Base-by-base conservation (phyloP, 305 asterid species). In the Solanum hybrid region DNA sequence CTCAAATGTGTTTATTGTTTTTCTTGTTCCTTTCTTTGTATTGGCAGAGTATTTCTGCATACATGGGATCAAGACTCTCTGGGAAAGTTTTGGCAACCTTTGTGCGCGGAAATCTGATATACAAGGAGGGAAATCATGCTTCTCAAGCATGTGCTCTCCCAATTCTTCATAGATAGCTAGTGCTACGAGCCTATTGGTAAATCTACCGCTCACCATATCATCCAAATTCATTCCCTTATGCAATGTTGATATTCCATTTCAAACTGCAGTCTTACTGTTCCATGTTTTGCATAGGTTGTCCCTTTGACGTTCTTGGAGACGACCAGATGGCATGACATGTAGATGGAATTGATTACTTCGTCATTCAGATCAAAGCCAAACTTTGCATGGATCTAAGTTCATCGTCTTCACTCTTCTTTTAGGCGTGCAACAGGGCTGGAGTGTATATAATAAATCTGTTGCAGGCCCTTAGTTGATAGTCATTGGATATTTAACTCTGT, bases 61-160 rank as follows among this genome's bases (percentile, higher is more conserved):
- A 97, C 87, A 93, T 95, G 95, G 98, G 99, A 90, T 94, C 98
- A 22, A 96, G 93, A 89, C 96, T 97, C 13, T 37, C 92, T 0
- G 99, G 98, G 51, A 96, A 94, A 91, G 97, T 96, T 69, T 56
- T 95, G 90, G 95, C 98, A 8, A 97, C 99, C n/a, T 94, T 94
- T 88, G 96, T 94, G 46, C 85, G 95, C 86, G 99, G 99, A 35
- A 96, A 97, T 90, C 94, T 96, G 24, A 96, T 96, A 51, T 96
- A 79, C 91, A 90, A 92, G 88, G 95, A 91, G 14, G 98, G 95
- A 26, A 93, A 94, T 77, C 99, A 96, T 86, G 97, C 99, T 87
- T 90, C 94, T 46, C 91, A 84, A 72, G 98, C 99, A 20, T 97
- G 99, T 73, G 99, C 98, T 88, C 91, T 89, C 72, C 92, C 94